Evolutionary conservation across 148 eudicot genomes (phyloP), one percentile per base, ranked within the genome.

Genomic region (Chenopodium quinoa): DNA sequence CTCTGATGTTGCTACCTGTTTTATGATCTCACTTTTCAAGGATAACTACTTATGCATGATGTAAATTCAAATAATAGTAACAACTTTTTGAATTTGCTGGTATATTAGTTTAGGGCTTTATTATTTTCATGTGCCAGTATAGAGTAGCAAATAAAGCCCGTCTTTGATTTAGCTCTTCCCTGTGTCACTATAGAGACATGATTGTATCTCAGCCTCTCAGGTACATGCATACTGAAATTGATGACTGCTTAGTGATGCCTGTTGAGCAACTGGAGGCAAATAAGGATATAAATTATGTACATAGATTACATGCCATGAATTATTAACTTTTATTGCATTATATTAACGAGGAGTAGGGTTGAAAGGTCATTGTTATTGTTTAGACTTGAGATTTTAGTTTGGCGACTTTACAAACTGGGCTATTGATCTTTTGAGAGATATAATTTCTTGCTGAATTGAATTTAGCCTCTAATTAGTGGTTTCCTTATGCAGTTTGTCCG

Each of bases 401-500:
- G 40, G 11, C 16, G 44, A 9, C 72, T 68, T 9, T 25, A 23
- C n/a, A 22, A 64, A n/a, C 11, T 3, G 71, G 71, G 23, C 4
- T 37, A 22, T 20, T 37, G 13, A 8, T 37, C 75, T 22, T 71
- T 40, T 20, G 52, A 19, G 27, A 20, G 20, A 13, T 1, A 48
- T 12, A 7, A 47, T 1, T 72, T 73, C 25, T 48, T 73, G 32
- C 11, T 4, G 62, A 0, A 48, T 48, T 48, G 58, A 73, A 4
- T 2, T 54, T 46, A 32, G 65, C n/a, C 64, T 16, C 80, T 64
- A 40, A 71, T 37, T 50, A 52, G 9, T 85, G 68, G 34, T 73
- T 82, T 75, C 65, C 62, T 29, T 58, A 19, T 89, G 87, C 91
- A 95, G 99, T 83, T 75, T 96, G 99, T 85, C 99, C 99, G 46